Conservation (phyloP, 2,329 filamentous ascomycete species). For the Penicillium psychrosexuale region DNA sequence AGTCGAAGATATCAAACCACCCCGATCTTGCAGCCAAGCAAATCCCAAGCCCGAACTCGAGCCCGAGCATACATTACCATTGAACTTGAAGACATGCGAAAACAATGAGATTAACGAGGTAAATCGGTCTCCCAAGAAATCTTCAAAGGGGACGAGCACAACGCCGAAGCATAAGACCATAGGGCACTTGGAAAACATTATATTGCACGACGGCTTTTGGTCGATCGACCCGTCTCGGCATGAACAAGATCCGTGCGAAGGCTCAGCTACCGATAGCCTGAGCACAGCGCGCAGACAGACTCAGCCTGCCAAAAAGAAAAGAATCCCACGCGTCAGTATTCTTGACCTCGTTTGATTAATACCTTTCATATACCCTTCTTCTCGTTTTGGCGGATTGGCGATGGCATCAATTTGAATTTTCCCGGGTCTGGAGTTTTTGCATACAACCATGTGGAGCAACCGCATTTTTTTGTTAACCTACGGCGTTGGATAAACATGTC, state of each 20-base stretch:
- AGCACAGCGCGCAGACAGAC: neutral
- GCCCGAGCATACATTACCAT: neutral
- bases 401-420: neutral
- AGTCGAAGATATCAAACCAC: neutral
- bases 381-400: neutral
- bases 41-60: neutral
- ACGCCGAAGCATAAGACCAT: neutral
- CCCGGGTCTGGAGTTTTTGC: neutral
- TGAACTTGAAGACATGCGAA: neutral
- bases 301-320: constrained; percentile 26
- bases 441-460: neutral
- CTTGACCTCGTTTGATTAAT: constrained; percentile 28
- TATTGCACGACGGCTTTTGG: constrained; percentile 26
- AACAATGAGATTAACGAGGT: neutral
- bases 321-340: constrained; percentile 35
- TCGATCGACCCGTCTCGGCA: constrained; percentile 10
- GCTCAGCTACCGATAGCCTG: constrained; percentile 3
- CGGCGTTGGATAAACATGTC: neutral
- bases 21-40: neutral
- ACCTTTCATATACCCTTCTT: constrained; percentile 6
- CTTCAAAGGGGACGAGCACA: neutral
- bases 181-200: constrained; percentile 21
- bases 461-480: neutral
- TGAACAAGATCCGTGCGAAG: constrained; percentile 10
- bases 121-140: neutral